A percentile compares a stretch with the other conserved stretches of the same genome.
Evolutionary conservation across 768 basidiomycete genomes (phyloP).

Genomic region (Panellus pusillus): DNA sequence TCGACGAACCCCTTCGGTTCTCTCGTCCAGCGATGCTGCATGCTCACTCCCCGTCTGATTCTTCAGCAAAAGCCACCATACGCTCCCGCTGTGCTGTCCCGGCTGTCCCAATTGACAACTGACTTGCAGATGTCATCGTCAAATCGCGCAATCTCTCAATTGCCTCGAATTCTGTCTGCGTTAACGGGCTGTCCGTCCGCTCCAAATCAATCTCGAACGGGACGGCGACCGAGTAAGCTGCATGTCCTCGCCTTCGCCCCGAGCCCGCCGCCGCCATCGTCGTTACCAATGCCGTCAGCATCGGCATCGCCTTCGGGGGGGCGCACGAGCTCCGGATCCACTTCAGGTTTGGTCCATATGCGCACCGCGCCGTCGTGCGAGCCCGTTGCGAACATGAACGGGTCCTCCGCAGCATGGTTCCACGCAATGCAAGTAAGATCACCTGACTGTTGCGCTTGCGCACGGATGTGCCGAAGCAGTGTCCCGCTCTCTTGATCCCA

Average conservation of each 20-base stretch:
- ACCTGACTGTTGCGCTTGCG: conserved; percentile 55
- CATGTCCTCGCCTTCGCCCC: background rate
- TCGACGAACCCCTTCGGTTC: too few species aligned
- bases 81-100: conserved; percentile 5
- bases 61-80: conserved; percentile 9
- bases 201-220: conserved; percentile 20
- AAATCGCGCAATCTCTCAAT: conserved; percentile 8
- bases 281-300: conserved; percentile 20
- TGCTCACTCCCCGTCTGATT: background rate
- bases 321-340: background rate
- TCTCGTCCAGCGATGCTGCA: too few species aligned
- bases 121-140: conserved; percentile 4
- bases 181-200: conserved; percentile 21
- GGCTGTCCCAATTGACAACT: conserved; percentile 6
- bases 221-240: conserved; percentile 12
- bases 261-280: conserved; percentile 4
- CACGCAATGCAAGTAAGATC: conserved; percentile 82
- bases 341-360: conserved; percentile 59
- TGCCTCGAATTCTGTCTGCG: conserved; percentile 20
- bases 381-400: conserved; percentile 77
- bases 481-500: conserved; percentile 84
- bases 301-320: background rate
- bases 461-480: conserved; percentile 67
- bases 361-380: conserved; percentile 75
- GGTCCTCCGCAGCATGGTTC: conserved; percentile 65